Evolutionary conservation across 129 eudicot genomes (phyloP).

Genomic region (Arctium lappa): DNA sequence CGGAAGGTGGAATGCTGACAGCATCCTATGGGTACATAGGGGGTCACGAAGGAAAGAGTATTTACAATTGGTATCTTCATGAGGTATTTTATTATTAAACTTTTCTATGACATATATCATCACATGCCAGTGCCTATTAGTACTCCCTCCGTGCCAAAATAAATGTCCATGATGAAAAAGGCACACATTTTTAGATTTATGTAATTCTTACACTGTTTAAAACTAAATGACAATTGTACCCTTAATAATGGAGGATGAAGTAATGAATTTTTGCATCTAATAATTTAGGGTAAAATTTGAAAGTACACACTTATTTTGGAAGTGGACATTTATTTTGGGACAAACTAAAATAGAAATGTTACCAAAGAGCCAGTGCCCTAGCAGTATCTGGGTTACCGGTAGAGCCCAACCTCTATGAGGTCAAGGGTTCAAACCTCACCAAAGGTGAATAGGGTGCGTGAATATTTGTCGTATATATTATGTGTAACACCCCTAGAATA

Average conservation of each 20-base stretch:
- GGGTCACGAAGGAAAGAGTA: constrained; percentile 97
- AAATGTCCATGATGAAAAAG: background rate
- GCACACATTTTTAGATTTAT: background rate
- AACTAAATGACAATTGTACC: background rate
- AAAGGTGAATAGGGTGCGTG: too few relatives aligned
- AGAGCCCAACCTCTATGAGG: too few relatives aligned
- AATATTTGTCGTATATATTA: too few relatives aligned
- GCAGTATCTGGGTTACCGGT: too few relatives aligned
- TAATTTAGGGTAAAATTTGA: background rate
- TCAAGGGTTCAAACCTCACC: too few relatives aligned
- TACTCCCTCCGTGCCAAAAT: background rate
- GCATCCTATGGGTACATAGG: constrained; percentile 98
- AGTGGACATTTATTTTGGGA: too few relatives aligned
- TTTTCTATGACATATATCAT: background rate
- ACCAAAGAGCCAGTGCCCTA: too few relatives aligned
- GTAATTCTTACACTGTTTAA: background rate
- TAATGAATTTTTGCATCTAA: background rate
- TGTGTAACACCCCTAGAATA: background rate
- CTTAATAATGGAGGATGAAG: background rate
- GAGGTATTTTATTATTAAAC: constrained; percentile 52
- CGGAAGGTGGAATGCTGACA: constrained; percentile 83
- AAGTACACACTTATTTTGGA: background rate
- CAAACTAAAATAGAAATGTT: too few relatives aligned
- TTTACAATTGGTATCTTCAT: constrained; percentile 89
- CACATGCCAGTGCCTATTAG: background rate